Percentiles rank a stretch among this genome's conserved stretches.
phyloP scores from a whole-genome alignment of 2,329 filamentous ascomycete genomes.

The Alternaria atra region DNA sequence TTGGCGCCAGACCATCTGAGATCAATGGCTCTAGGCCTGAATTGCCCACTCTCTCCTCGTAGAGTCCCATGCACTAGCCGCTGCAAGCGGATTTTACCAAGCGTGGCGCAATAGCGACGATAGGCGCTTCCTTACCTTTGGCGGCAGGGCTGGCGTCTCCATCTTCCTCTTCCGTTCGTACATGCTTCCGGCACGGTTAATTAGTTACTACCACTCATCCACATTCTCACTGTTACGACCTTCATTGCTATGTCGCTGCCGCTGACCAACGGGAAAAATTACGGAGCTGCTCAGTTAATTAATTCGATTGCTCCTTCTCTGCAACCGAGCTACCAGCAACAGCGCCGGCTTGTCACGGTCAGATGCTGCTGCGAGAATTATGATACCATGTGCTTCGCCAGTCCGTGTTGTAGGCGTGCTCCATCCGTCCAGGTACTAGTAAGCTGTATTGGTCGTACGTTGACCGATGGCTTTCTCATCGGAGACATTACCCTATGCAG shows the following conservation, averaged over 20 bases:
- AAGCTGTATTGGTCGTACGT: conserved; percentile 24
- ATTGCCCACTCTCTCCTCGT: conserved; percentile 39
- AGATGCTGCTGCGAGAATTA: neutral
- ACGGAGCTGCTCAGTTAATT: conserved; percentile 4
- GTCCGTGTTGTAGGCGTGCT: conserved; percentile 25
- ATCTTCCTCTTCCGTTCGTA: conserved; percentile 23
- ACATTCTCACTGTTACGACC: conserved; percentile 21
- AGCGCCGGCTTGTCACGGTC: conserved; percentile 16
- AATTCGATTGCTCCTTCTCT: neutral
- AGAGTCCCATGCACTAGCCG: conserved; percentile 46
- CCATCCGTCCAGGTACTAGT: conserved; percentile 21
- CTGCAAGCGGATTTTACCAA: conserved; percentile 47
- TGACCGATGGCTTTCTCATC: conserved; percentile 28
- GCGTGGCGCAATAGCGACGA: conserved; percentile 46
- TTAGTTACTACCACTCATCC: conserved; percentile 38
- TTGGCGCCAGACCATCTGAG: conserved; percentile 51
- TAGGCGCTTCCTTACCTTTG: conserved; percentile 37
- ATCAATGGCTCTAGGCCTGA: conserved; percentile 50
- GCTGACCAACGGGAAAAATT: conserved; percentile 33
- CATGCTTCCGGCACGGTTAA: conserved; percentile 47
- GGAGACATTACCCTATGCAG: conserved; percentile 41
- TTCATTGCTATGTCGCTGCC: conserved; percentile 23
- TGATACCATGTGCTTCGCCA: conserved; percentile 29
- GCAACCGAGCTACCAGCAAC: conserved; percentile 22
- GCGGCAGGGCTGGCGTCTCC: conserved; percentile 44